Percentiles rank a stretch among this genome's conserved stretches.
Conservation (phyloP, 1,284 basidiomycete genomes). For the Ceratobasidium sp. region DNA sequence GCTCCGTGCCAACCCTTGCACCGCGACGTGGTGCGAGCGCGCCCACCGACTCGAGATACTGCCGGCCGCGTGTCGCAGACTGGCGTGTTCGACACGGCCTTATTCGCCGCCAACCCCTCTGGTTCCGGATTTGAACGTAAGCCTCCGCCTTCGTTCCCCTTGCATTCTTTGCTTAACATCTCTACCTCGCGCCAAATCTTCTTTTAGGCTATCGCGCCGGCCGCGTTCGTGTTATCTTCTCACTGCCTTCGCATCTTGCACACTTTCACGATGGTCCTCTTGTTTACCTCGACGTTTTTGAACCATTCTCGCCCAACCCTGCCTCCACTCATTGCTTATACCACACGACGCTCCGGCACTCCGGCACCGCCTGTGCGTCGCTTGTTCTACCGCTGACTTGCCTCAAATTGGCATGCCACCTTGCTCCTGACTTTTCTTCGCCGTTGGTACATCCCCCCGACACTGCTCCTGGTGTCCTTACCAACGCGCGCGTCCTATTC, state of each 20-base stretch:
- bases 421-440: constrained; percentile 1
- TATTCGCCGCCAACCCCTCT: neutral
- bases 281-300: constrained; percentile 3
- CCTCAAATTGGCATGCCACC: constrained; percentile 1
- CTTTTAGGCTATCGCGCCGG: constrained; percentile 15
- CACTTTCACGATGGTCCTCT: neutral
- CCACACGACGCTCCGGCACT: neutral
- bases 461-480: no score
- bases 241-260: neutral
- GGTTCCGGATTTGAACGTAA: neutral
- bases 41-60: neutral
- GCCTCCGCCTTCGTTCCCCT: neutral
- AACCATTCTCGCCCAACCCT: neutral
- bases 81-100: neutral
- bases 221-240: constrained; percentile 18
- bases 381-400: neutral
- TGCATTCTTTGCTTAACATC: no score
- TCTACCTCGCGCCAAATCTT: no score
- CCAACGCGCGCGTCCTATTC: no score
- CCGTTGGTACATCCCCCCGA: neutral
- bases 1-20: neutral
- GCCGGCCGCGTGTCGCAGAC: neutral
- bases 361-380: neutral
- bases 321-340: neutral
- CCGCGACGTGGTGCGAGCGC: neutral